Base-by-base conservation (phyloP, 371 early-diverging fungal genomes). In the Parasitella parasitica region DNA sequence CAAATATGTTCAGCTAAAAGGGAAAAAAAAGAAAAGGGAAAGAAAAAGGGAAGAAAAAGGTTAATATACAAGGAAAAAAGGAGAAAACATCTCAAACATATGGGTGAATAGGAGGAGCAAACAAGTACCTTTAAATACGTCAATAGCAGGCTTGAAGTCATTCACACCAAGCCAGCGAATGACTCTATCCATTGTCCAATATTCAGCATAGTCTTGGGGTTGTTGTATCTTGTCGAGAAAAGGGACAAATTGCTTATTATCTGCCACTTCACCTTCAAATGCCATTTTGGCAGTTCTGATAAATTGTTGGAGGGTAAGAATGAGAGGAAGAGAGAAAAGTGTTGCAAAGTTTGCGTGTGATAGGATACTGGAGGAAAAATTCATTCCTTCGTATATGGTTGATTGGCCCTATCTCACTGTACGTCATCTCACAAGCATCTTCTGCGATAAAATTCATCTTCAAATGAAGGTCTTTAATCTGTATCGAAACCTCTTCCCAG, bases 161-260 rank as follows among this genome's bases (percentile, higher is more conserved):
- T 69, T 64, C 1, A 43, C 57, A 41, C 64, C 69, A 30, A 69
- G 49, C 69, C 69, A 69, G 13, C 54, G 61, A 6, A 64, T 7
- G 5, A 69, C 69, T 49, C 50, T 51, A 11, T 64, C 61, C 54
- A 69, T 56, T 4, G 64, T 60, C 69, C 69, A 69, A 13, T 63
- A 49, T 11, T 69, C 61, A 11, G 43, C 59, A 36, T 63, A 43
- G 18, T 53, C 58, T 16, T 20, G 30, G 15, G 22, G 7, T 4
- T 34, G 35, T 3, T 50, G 28, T 57, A 34, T 36, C 57, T 57
- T 46, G 28, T 26, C 30, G 18, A 49, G 46, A 48, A 26, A 57
- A 2, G 34, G 28, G 35, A 36, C 15, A 16, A 15, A 13, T 20
- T 59, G 59, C 28, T 59, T 59, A 12, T 28, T 36, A 13, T 51